These are phyloP conservation scores for Phytophthora pinifolia DNA, from an alignment of 352 stramenopile species.

Conservation along the genomic window DNA sequence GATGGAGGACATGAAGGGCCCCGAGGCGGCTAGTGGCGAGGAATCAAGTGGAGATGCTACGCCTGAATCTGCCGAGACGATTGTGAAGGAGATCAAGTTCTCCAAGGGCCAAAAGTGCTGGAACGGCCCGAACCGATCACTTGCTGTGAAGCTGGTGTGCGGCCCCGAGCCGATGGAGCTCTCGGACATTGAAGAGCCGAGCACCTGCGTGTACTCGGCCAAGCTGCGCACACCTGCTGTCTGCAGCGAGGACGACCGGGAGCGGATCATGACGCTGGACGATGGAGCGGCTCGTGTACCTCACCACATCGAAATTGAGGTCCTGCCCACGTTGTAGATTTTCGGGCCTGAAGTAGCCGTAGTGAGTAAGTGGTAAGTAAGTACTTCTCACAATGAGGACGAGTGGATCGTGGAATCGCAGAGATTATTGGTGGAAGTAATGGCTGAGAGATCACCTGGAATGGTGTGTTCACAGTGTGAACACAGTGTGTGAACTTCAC, in stretches of 20 bases:
- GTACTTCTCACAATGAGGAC: too few species aligned
- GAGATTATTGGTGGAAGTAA: too few species aligned
- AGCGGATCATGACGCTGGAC: slow-evolving; percentile 38
- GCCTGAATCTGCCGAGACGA: slow-evolving; percentile 6
- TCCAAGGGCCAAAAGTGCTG: slow-evolving; percentile 79
- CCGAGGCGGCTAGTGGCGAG: slow-evolving; percentile 1
- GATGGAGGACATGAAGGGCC: slow-evolving; percentile 46
- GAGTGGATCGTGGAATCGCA: too few species aligned
- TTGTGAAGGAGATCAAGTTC: slow-evolving; percentile 50
- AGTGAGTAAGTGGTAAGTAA: too few species aligned
- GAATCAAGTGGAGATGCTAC: slow-evolving; percentile 2
- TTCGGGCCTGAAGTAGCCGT: too few species aligned
- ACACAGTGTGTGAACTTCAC: too few species aligned
- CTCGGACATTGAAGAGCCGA: slow-evolving; percentile 77
- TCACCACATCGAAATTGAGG: slow-evolving; percentile 69
- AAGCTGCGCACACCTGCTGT: slow-evolving; percentile 79
- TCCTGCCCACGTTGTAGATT: slow-evolving; percentile 47
- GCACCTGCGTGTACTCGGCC: slow-evolving; percentile 84
- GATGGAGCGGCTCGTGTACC: slow-evolving; percentile 23
- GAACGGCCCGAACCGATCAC: slow-evolving; percentile 83
- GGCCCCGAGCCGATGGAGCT: slow-evolving; percentile 62
- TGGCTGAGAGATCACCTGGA: slow-evolving; percentile 7
- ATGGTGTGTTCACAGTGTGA: slow-evolving; percentile 2
- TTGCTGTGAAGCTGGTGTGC: slow-evolving; percentile 78
- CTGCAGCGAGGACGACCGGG: slow-evolving; percentile 46